A percentile compares a stretch with the other conserved stretches of the same genome.
Evolutionary conservation across 2,329 filamentous ascomycete genomes (phyloP).

Genomic region (Alternaria gansuensis): DNA sequence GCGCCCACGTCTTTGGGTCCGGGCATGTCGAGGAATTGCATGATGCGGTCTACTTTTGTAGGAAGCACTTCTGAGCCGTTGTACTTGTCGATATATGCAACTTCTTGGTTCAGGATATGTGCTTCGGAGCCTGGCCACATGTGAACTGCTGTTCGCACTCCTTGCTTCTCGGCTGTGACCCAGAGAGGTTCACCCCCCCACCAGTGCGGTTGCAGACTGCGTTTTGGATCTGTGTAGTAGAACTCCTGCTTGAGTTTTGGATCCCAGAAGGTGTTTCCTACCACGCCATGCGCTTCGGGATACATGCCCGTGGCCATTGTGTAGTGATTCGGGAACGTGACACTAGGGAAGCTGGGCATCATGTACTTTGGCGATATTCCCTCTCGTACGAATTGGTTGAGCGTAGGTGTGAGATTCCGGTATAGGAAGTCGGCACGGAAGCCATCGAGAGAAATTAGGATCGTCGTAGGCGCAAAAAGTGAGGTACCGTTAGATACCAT

Average conservation of each 20-base stretch:
- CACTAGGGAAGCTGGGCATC: conserved; percentile 91
- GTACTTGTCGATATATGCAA: conserved; percentile 83
- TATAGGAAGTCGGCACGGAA: conserved; percentile 94
- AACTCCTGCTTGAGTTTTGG: conserved; percentile 79
- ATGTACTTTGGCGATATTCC: conserved; percentile 93
- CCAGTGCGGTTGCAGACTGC: conserved; percentile 87
- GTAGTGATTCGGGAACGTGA: conserved; percentile 95
- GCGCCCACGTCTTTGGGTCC: conserved; percentile 69
- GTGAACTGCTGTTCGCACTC: conserved; percentile 82
- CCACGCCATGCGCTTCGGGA: conserved; percentile 90
- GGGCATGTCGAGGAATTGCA: conserved; percentile 85
- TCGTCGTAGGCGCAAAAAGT: conserved; percentile 87
- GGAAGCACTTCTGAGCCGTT: conserved; percentile 78
- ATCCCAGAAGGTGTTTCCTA: conserved; percentile 96
- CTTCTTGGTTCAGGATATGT: conserved; percentile 76
- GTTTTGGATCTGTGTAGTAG: conserved; percentile 79
- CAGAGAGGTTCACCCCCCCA: conserved; percentile 95
- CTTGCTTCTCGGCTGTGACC: conserved; percentile 87
- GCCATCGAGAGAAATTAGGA: conserved; percentile 92
- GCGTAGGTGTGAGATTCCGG: conserved; percentile 80
- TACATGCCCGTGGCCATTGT: conserved; percentile 91
- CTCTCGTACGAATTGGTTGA: conserved; percentile 79
- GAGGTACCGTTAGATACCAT: conserved; percentile 80
- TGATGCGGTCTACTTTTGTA: conserved; percentile 79
- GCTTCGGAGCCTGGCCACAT: conserved; percentile 99